Percentiles rank a stretch among this genome's conserved stretches.
These are phyloP conservation scores for Coniferiporia weirii DNA, from an alignment of 1,284 basidiomycete genomes.

Conservation along the genomic window DNA sequence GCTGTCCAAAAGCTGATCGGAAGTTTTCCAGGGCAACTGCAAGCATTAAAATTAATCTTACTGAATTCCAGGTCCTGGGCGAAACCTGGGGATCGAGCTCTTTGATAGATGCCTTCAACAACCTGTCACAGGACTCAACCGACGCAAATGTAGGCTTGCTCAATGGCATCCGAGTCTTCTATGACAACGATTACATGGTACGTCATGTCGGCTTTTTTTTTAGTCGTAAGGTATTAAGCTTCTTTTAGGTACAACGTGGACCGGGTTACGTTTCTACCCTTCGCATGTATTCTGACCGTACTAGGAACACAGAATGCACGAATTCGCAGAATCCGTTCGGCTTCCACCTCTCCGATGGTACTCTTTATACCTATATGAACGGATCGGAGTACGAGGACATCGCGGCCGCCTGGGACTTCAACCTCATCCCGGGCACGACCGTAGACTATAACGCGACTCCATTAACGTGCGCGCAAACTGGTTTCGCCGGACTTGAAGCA, in stretches of 20 bases:
- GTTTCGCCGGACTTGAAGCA: slow-evolving; percentile 39
- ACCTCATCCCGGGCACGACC: slow-evolving; percentile 65
- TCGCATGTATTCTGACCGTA: slow-evolving; percentile 61
- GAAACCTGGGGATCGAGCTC: slow-evolving; percentile 42
- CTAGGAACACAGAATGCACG: slow-evolving; percentile 58
- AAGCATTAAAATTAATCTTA: slow-evolving; percentile 53
- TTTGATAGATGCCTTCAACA: slow-evolving; percentile 38
- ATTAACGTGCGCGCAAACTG: slow-evolving; percentile 39
- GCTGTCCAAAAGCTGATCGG: neutral
- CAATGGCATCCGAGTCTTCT: slow-evolving; percentile 61
- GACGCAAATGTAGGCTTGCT: slow-evolving; percentile 57
- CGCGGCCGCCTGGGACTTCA: slow-evolving; percentile 66
- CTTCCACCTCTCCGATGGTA: slow-evolving; percentile 64
- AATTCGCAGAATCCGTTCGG: slow-evolving; percentile 61
- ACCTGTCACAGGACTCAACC: slow-evolving; percentile 32
- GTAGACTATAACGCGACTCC: slow-evolving; percentile 51
- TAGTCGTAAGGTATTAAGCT: neutral
- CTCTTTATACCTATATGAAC: slow-evolving; percentile 54
- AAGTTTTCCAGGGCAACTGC: slow-evolving; percentile 41
- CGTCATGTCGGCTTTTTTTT: slow-evolving; percentile 5
- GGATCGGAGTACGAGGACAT: slow-evolving; percentile 70
- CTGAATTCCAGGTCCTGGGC: slow-evolving; percentile 47
- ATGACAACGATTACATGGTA: slow-evolving; percentile 65
- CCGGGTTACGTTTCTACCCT: slow-evolving; percentile 51
- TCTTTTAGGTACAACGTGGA: slow-evolving; percentile 52